phyloP scores from a whole-genome alignment of 1,284 basidiomycete genomes.

The Hemileia vastatrix region DNA sequence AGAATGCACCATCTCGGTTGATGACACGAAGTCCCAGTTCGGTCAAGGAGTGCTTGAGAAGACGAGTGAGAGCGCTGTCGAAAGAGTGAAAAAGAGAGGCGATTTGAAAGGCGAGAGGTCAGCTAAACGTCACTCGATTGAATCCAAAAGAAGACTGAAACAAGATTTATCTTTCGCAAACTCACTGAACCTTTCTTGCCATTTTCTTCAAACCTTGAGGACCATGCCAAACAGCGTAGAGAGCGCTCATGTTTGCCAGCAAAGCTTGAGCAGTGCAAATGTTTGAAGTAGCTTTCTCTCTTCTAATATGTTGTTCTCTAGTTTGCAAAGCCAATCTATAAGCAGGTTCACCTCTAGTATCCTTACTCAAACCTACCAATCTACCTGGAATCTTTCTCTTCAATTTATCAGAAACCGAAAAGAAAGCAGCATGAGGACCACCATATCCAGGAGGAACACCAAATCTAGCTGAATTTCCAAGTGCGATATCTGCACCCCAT shows the following conservation, averaged over 20 bases:
- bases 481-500: slow-evolving; percentile 93
- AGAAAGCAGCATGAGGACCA: slow-evolving; percentile 58
- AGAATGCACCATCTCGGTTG: slow-evolving; percentile 57
- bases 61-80: slow-evolving; percentile 66
- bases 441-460: slow-evolving; percentile 52
- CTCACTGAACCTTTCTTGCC: slow-evolving; percentile 68
- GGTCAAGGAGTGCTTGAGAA: slow-evolving; percentile 63
- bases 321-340: slow-evolving; percentile 88
- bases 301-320: slow-evolving; percentile 89
- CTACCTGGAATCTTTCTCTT: slow-evolving; percentile 97
- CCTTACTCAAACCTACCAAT: slow-evolving; percentile 79
- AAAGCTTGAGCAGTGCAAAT: slow-evolving; percentile 84
- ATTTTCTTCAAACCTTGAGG: slow-evolving; percentile 75
- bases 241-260: slow-evolving; percentile 60
- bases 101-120: background rate
- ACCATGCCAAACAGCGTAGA: slow-evolving; percentile 76
- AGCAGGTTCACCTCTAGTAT: slow-evolving; percentile 70
- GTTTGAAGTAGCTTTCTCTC: slow-evolving; percentile 89
- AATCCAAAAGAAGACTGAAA: background rate
- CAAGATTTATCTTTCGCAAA: background rate
- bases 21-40: slow-evolving; percentile 57
- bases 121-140: background rate
- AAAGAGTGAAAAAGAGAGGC: background rate
- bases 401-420: slow-evolving; percentile 79
- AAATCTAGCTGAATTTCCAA: slow-evolving; percentile 85